Conservation (phyloP, 768 basidiomycete genomes). For the Lenzites betulinus region DNA sequence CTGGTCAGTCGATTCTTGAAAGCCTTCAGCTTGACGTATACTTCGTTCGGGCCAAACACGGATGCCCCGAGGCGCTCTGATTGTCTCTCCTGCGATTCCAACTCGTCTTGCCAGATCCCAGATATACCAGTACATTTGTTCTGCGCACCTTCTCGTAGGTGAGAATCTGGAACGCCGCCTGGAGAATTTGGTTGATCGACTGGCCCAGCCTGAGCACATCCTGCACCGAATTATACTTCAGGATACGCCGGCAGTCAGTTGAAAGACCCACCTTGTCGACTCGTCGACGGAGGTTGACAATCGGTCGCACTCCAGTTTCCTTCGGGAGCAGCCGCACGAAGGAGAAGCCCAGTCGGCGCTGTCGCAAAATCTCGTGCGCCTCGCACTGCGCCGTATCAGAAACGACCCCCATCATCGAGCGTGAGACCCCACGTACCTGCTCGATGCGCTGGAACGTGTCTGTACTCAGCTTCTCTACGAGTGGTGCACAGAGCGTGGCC, state of each 20-base stretch:
- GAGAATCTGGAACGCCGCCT: constrained; percentile 83
- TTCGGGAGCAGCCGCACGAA: constrained; percentile 91
- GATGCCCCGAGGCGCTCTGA: constrained; percentile 75
- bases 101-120: background rate
- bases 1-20: constrained; percentile 58
- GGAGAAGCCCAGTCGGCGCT: constrained; percentile 78
- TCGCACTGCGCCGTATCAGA: constrained; percentile 47
- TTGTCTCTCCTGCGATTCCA: constrained; percentile 53
- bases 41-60: constrained; percentile 80
- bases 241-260: background rate
- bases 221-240: constrained; percentile 23
- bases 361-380: constrained; percentile 64
- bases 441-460: constrained; percentile 73
- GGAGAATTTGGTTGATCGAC: constrained; percentile 88
- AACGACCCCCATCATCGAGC: background rate
- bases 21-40: constrained; percentile 70
- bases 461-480: constrained; percentile 71
- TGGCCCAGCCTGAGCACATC: constrained; percentile 36
- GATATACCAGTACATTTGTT: background rate
- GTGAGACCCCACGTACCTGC: constrained; percentile 48
- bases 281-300: constrained; percentile 81
- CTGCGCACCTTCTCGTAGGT: constrained; percentile 79
- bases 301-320: constrained; percentile 91
- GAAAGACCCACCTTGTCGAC: constrained; percentile 36
- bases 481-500: constrained; percentile 78